Conservation (phyloP, 2,329 filamentous ascomycete species). For the Truncatella angustata region DNA sequence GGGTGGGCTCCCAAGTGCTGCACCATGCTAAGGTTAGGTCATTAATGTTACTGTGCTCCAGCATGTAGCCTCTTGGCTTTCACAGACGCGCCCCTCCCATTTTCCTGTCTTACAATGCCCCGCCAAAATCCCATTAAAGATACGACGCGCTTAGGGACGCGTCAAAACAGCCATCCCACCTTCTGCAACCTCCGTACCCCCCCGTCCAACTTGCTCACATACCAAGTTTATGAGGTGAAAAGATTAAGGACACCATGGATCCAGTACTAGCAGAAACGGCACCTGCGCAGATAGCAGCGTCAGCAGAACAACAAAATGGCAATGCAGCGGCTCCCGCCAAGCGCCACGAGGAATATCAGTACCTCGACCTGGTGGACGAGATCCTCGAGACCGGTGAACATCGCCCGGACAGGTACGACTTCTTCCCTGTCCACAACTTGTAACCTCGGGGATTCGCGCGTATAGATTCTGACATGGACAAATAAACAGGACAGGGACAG, state of each 20-base stretch:
- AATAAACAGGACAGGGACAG: conserved; percentile 87
- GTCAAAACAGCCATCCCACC: neutral
- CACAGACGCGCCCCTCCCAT: too few relatives aligned
- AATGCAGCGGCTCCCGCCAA: neutral
- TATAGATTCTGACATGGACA: too few relatives aligned
- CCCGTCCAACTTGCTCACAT: neutral
- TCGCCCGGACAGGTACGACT: conserved; percentile 73
- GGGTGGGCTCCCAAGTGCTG: too few relatives aligned
- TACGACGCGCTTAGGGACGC: conserved; percentile 4
- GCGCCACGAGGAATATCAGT: conserved; percentile 82
- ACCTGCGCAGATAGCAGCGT: neutral
- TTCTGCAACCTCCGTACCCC: neutral
- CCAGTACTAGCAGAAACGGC: conserved; percentile 4
- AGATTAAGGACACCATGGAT: neutral
- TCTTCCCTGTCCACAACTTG: too few relatives aligned
- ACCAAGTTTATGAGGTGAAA: neutral
- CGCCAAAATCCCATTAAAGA: conserved; percentile 4
- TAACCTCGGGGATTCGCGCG: too few relatives aligned
- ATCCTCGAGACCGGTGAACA: conserved; percentile 84
- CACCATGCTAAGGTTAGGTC: too few relatives aligned
- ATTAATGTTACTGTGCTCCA: too few relatives aligned
- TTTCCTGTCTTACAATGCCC: too few relatives aligned
- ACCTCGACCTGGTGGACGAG: conserved; percentile 82
- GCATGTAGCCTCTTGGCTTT: too few relatives aligned
- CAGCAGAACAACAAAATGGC: neutral